Evolutionary conservation across 2,329 filamentous ascomycete genomes (phyloP).

Genomic region (Fusarium compactum): DNA sequence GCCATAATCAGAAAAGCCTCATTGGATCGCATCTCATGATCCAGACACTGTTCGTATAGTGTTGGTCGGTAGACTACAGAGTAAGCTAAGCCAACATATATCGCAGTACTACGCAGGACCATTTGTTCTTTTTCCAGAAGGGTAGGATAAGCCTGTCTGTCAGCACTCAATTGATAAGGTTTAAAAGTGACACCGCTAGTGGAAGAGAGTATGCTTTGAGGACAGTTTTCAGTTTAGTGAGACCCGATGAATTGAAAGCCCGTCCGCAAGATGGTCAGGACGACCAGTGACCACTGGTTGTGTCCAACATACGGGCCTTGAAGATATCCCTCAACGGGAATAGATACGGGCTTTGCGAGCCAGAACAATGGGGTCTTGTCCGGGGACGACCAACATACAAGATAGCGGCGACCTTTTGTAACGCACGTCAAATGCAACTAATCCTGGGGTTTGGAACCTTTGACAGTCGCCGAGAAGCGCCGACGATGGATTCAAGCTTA

Average conservation of each 20-base stretch:
- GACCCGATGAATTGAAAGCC: background rate
- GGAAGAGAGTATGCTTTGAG: background rate
- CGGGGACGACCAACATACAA: background rate
- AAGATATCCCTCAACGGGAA: background rate
- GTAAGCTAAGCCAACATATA: background rate
- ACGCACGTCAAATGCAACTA: background rate
- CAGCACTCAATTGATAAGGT: slow-evolving; percentile 25
- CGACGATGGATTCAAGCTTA: slow-evolving; percentile 15
- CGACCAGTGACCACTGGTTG: background rate
- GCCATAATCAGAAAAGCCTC: background rate
- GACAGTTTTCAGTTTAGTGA: too few relatives aligned
- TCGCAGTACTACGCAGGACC: background rate
- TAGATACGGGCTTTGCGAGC: background rate
- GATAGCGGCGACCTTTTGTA: slow-evolving; percentile 9
- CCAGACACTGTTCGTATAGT: background rate
- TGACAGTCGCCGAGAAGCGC: background rate
- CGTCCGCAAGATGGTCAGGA: background rate
- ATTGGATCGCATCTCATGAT: slow-evolving; percentile 12
- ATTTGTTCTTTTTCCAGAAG: background rate
- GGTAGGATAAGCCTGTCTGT: slow-evolving; percentile 6
- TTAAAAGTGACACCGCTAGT: background rate
- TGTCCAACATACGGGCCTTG: background rate
- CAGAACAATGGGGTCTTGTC: background rate
- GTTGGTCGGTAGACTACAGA: slow-evolving; percentile 2
- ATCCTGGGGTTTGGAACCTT: slow-evolving; percentile 1